phyloP scores from a whole-genome alignment of 352 stramenopile species.

The Stephanocyclus meneghinianus region DNA sequence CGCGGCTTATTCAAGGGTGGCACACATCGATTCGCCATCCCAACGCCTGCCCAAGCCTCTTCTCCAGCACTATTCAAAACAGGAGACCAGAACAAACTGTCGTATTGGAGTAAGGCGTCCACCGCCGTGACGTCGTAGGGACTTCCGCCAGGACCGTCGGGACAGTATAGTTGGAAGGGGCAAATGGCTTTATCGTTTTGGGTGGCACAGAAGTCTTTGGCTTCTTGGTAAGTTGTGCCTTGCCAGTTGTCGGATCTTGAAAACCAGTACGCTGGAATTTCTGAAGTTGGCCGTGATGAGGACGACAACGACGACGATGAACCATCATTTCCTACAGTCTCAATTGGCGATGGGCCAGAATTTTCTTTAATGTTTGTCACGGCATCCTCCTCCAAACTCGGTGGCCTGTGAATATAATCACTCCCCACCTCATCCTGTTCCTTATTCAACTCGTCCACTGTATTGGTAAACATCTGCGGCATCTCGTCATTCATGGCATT shows the following conservation, averaged over 20 bases:
- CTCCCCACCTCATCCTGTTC: neutral
- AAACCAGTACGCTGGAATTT: conserved; percentile 24
- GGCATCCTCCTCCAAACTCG: conserved; percentile 15
- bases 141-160: neutral
- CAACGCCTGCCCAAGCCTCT: conserved; percentile 29
- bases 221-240: conserved; percentile 9
- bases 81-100: conserved; percentile 2
- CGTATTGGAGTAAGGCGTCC: neutral
- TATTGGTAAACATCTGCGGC: conserved; percentile 3
- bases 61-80: conserved; percentile 9
- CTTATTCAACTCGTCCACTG: neutral
- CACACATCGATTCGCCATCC: conserved; percentile 6
- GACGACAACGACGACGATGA: neutral
- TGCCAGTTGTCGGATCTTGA: conserved; percentile 8
- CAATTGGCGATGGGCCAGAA: neutral
- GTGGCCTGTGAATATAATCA: neutral
- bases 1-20: conserved; percentile 2
- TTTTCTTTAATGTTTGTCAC: neutral
- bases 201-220: conserved; percentile 7
- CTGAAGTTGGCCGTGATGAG: neutral
- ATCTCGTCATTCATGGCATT: neutral
- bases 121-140: neutral
- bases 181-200: conserved; percentile 4
- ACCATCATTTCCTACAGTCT: neutral
- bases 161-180: conserved; percentile 15